Evolutionary conservation across 164 flowering plant genomes (phyloP), one percentile per base, ranked within the genome.

Genomic region (Vitis riparia): DNA sequence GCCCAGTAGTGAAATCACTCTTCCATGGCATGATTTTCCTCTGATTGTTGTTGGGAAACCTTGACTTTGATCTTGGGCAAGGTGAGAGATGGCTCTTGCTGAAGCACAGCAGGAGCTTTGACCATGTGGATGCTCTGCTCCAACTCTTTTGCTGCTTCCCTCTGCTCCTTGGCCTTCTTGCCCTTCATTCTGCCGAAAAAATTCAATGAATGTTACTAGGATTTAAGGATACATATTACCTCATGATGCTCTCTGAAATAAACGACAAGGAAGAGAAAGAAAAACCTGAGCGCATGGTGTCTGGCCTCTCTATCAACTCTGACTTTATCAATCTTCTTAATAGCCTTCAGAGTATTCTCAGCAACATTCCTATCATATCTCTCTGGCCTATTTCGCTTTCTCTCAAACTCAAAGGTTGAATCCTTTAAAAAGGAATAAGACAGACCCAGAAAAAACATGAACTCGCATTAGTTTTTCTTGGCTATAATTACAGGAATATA

Each of bases 351-450:
- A 12, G 88, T 82, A 71, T 86, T 72, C 74, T 83, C 85, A 12
- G 85, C 69, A 15, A 83, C 61, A 73, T 78, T 86, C 58, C 92
- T 83, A 71, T 88, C 92, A 66, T 86, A 88, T 78, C 88, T 80
- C 79, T 88, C 90, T 11, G 92, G 92, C 75, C 90, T 80, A 67
- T 88, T 88, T 5, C 92, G 79, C 75, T 86, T 86, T 69, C 88
- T 82, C 81, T 88, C 92, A 71, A 86, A 88, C 70, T 86, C 92
- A 68, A 85, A 88, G 15, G 92, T 88, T 47, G 88, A 69, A 75
- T 88, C 91, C 89, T 88, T 58, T 14, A 48, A 16, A 14, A 65
- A 63, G 29, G 30, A 55, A 17, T 8, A 4, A 30, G 12, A 5
- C n/a, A 4, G 13, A 37, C 51, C 2, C 19, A n/a, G 56, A 13